Percentiles rank a stretch among this genome's conserved stretches.
These are phyloP conservation scores for Colletotrichum filicis DNA, from an alignment of 2,329 filamentous ascomycete genomes.

Conservation along the genomic window DNA sequence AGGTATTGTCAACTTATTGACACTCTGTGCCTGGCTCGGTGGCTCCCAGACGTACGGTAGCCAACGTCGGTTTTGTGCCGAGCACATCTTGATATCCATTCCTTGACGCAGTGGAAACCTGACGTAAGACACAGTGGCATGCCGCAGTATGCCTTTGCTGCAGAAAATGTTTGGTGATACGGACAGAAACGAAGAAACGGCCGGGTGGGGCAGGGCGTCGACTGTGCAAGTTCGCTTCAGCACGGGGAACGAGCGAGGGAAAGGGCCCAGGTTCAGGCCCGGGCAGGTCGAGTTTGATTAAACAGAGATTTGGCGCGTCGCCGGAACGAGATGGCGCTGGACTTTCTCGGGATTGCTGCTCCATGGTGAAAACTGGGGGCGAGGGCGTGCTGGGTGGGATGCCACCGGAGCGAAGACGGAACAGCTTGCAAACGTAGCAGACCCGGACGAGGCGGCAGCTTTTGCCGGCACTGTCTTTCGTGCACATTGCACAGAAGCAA, in stretches of 20 bases:
- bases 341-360: constrained; percentile 20
- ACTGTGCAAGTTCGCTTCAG: constrained; percentile 18
- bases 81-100: neutral
- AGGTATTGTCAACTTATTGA: constrained; percentile 10
- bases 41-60: neutral
- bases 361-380: constrained; percentile 19
- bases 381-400: constrained; percentile 9
- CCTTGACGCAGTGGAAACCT: neutral
- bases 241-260: constrained; percentile 23
- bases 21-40: neutral
- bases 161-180: neutral
- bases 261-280: constrained; percentile 13
- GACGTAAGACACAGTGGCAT: neutral
- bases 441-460: constrained; percentile 22
- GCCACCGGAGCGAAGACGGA: constrained; percentile 30
- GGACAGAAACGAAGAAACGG: constrained; percentile 5
- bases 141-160: too few species aligned
- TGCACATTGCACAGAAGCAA: neutral
- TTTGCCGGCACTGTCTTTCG: constrained; percentile 12
- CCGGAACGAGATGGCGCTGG: constrained; percentile 30
- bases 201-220: constrained; percentile 23
- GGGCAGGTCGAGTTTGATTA: constrained; percentile 30
- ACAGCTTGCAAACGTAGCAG: neutral
- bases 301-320: constrained; percentile 26
- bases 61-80: neutral